A percentile compares a stretch with the other conserved stretches of the same genome.
phyloP scores from a whole-genome alignment of 768 basidiomycete species.

The Omphalotus guepiniiformis region DNA sequence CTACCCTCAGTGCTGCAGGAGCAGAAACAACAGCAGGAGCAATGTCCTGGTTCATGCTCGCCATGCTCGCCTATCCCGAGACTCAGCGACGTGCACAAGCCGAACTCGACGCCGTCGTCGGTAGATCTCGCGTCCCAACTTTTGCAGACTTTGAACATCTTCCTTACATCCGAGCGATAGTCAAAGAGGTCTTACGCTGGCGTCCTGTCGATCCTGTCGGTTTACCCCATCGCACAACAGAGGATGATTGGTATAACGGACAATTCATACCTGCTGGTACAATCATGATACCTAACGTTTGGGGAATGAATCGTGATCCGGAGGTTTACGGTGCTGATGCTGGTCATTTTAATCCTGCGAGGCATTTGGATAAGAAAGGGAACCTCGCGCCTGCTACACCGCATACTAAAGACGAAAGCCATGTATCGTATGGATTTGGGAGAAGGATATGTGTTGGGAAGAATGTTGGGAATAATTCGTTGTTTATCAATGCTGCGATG shows the following conservation, averaged over 20 bases:
- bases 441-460: slow-evolving; percentile 3
- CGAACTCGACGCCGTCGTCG: slow-evolving; percentile 4
- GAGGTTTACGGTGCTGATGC: slow-evolving; percentile 5
- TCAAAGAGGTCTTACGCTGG: slow-evolving; percentile 9
- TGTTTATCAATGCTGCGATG: slow-evolving; percentile 5
- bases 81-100: not conserved
- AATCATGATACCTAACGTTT: not conserved
- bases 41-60: not conserved
- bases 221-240: not conserved
- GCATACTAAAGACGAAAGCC: slow-evolving; percentile 1
- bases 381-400: not conserved
- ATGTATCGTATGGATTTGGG: slow-evolving; percentile 4
- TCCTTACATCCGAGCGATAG: slow-evolving; percentile 4
- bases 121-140: slow-evolving; percentile 1
- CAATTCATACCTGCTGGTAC: slow-evolving; percentile 5
- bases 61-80: slow-evolving; percentile 1
- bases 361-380: not conserved
- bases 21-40: not conserved
- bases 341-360: not conserved
- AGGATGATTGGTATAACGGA: slow-evolving; percentile 7
- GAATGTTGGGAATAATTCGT: slow-evolving; percentile 3
- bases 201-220: slow-evolving; percentile 1
- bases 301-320: slow-evolving; percentile 1
- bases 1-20: not conserved
- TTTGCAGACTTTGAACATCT: slow-evolving; percentile 6